phyloP scores from a whole-genome alignment of 2,329 filamentous ascomycete genomes.

The Cercospora berteroae region DNA sequence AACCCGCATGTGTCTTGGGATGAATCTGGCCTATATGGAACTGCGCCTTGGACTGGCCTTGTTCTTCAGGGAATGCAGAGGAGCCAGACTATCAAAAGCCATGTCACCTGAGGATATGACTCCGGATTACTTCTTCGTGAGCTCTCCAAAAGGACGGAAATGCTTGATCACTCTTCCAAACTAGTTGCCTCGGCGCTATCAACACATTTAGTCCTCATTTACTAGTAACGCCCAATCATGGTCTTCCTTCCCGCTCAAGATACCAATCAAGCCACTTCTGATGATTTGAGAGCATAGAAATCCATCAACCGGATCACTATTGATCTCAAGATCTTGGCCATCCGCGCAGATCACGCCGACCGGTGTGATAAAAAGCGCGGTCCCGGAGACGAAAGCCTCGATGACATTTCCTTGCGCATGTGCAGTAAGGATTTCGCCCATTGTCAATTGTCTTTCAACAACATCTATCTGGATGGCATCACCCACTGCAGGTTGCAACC shows the following conservation, averaged over 20 bases:
- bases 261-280: conserved; percentile 43
- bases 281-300: conserved; percentile 40
- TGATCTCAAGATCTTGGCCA: conserved; percentile 42
- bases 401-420: conserved; percentile 40
- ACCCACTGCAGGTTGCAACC: conserved; percentile 45
- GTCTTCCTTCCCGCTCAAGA: conserved; percentile 46
- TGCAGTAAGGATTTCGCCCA: conserved; percentile 23
- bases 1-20: conserved; percentile 23
- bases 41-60: conserved; percentile 23
- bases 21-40: conserved; percentile 26
- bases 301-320: conserved; percentile 39
- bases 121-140: conserved; percentile 23
- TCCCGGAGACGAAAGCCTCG: conserved; percentile 80
- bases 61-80: conserved; percentile 28
- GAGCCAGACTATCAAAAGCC: conserved; percentile 19
- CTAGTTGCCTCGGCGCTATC: neutral
- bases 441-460: conserved; percentile 25
- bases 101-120: conserved; percentile 24
- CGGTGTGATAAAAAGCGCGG: conserved; percentile 57
- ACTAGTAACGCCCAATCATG: conserved; percentile 46
- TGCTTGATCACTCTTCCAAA: conserved; percentile 17
- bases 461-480: conserved; percentile 27
- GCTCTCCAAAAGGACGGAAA: conserved; percentile 18
- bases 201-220: conserved; percentile 31
- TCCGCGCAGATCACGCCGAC: conserved; percentile 43